Conservation (phyloP, 331 rosid species). For the Malus hybrid region DNA sequence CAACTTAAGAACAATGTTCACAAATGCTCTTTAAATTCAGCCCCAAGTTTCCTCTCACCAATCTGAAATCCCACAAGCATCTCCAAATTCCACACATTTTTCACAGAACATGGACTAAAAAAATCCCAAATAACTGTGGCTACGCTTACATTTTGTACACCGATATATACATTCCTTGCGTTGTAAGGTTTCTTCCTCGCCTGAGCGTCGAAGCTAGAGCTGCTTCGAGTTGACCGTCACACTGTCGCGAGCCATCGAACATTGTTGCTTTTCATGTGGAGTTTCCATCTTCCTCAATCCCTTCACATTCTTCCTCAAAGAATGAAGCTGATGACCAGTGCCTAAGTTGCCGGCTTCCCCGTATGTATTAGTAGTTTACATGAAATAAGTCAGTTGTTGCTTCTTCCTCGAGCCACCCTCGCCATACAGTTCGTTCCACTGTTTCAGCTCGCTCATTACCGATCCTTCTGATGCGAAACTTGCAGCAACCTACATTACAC, state of each 20-base stretch:
- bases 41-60: slow-evolving; percentile 19
- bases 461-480: slow-evolving; percentile 92
- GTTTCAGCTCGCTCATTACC: slow-evolving; percentile 76
- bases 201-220: neutral
- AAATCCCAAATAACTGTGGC: slow-evolving; percentile 8
- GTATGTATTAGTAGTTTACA: slow-evolving; percentile 23
- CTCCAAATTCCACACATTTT: slow-evolving; percentile 23
- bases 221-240: neutral
- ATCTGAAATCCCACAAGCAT: slow-evolving; percentile 27
- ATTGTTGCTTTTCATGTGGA: slow-evolving; percentile 8
- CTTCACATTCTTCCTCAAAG: slow-evolving; percentile 7
- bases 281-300: slow-evolving; percentile 20
- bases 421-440: slow-evolving; percentile 87
- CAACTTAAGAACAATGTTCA: slow-evolving; percentile 16
- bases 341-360: slow-evolving; percentile 3
- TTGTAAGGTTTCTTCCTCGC: neutral
- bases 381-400: slow-evolving; percentile 87
- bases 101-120: slow-evolving; percentile 15
- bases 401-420: slow-evolving; percentile 98
- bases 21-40: slow-evolving; percentile 19
- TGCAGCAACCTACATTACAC: slow-evolving; percentile 60
- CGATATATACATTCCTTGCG: slow-evolving; percentile 10
- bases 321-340: slow-evolving; percentile 7
- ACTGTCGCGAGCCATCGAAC: slow-evolving; percentile 2
- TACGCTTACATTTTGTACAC: slow-evolving; percentile 12